Base-by-base conservation (phyloP, 768 basidiomycete genomes). In the Candolleomyces aberdarensis region DNA sequence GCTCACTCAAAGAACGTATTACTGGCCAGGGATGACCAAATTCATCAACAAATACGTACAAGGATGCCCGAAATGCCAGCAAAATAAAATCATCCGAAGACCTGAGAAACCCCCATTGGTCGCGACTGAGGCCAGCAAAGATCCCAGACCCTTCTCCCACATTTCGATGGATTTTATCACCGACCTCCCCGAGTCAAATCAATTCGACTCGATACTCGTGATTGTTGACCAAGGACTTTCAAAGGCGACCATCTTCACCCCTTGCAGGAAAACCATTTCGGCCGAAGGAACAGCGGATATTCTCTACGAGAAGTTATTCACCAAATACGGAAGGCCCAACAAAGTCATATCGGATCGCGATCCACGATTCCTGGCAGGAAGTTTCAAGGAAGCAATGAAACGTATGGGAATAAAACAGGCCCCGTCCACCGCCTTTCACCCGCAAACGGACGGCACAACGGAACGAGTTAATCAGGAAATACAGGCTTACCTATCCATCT, bases 191-290 rank as follows among this genome's bases (percentile, higher is more conserved):
- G 19, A 29, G 29, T 57, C 53, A 0, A 36, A 65, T 1, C 64
- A 56, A 9, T 62, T 47, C 20, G 61, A 72, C 51, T 61, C 58
- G 11, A 68, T 72, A 22, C 47, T 73, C 55, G 58, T 62, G 26
- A 26, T 71, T 19, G 67, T 72, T 41, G 67, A 71, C 67, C 66
- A 70, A 56, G 60, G 67, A 19, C 63, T 68, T 62, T 65, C 59
- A 22, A 72, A 73, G 64, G 67, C 70, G 62, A 62, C 65, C 63
- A 66, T 71, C 46, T 51, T 67, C 14, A 57, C n/a, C 5, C 64
- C 67, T 17, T 62, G 57, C 8, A 69, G 68, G 57, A 66, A 43
- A 19, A 54, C 62, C 1, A 60, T 26, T 3, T 26, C 59, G 10
- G 43, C 57, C 0, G 39, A 59, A 52, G 2, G 5, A 26, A 14